phyloP scores from a whole-genome alignment of 2,329 filamentous ascomycete species.

The Mariannaea elegans region DNA sequence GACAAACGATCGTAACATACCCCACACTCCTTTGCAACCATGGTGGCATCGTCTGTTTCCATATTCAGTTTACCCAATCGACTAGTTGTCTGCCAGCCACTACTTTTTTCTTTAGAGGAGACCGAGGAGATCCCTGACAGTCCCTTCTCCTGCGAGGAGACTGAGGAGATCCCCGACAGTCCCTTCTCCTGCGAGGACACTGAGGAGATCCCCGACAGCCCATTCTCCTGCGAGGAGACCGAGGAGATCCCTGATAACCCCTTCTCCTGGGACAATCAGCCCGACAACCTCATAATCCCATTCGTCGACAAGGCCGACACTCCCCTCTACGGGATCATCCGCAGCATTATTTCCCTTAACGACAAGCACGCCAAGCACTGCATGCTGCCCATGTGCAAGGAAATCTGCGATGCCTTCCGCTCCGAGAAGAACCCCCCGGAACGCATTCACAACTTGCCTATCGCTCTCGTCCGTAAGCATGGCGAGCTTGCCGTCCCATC shows the following conservation, averaged over 20 bases:
- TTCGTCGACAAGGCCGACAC: slow-evolving; percentile 21
- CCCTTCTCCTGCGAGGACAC: neutral
- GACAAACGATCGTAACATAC: no score
- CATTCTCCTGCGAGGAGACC: no score
- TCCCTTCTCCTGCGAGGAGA: no score
- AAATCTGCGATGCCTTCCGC: slow-evolving; percentile 22
- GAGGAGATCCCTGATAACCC: no score
- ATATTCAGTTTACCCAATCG: no score
- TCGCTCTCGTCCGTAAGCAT: slow-evolving; percentile 28
- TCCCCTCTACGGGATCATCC: slow-evolving; percentile 20
- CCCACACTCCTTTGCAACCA: no score
- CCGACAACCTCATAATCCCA: neutral
- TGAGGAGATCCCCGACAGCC: neutral
- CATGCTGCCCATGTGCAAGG: slow-evolving; percentile 21
- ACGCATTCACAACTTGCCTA: slow-evolving; percentile 30
- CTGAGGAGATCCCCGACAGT: no score
- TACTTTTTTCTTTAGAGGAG: no score
- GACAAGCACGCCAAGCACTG: slow-evolving; percentile 17
- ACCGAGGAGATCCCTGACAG: no score
- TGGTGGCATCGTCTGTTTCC: no score
- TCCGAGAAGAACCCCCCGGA: slow-evolving; percentile 13
- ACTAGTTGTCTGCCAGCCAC: no score
- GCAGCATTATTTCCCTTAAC: slow-evolving; percentile 8
- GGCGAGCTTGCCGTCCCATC: slow-evolving; percentile 31
- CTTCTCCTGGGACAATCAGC: neutral